phyloP scores from a whole-genome alignment of 2,329 filamentous ascomycete species.

The Cephalotrichum gorgonifer region DNA sequence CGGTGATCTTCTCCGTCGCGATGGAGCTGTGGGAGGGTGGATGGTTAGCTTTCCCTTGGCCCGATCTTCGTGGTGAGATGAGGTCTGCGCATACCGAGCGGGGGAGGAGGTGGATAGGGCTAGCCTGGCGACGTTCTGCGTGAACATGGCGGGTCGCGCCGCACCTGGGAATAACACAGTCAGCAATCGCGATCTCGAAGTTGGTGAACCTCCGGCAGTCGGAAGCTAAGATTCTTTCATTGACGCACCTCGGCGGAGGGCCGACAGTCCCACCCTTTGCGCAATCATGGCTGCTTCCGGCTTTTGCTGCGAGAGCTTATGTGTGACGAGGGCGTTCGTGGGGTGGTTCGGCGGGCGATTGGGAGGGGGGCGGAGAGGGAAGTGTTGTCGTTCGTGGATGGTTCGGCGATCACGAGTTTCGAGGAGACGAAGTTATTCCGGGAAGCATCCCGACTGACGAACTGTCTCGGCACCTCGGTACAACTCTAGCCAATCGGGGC shows the following conservation, averaged over 20 bases:
- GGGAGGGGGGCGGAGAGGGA: neutral
- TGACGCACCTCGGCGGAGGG: constrained; percentile 45
- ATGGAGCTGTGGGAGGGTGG: constrained; percentile 29
- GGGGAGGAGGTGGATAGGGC: constrained; percentile 30
- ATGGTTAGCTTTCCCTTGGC: constrained; percentile 5
- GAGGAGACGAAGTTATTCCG: constrained; percentile 1
- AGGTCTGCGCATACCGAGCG: constrained; percentile 33
- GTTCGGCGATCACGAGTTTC: constrained; percentile 2
- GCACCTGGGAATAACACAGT: neutral
- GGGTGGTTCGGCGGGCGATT: neutral
- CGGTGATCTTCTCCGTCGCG: constrained; percentile 47
- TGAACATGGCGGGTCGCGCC: constrained; percentile 4
- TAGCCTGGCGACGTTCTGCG: constrained; percentile 35
- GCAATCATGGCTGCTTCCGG: constrained; percentile 36
- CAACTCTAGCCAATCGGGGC: constrained; percentile 25
- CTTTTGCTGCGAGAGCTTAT: neutral
- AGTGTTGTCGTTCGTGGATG: neutral
- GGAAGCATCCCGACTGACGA: constrained; percentile 2
- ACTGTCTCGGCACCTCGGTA: constrained; percentile 31
- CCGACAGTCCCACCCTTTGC: constrained; percentile 46
- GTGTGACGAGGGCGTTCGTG: neutral
- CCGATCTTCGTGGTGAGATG: neutral
- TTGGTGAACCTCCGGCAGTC: too few species aligned
- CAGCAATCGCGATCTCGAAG: neutral
- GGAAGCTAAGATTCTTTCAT: neutral